Conservation (phyloP, 306 rosid species). For the Glycine latifolia region DNA sequence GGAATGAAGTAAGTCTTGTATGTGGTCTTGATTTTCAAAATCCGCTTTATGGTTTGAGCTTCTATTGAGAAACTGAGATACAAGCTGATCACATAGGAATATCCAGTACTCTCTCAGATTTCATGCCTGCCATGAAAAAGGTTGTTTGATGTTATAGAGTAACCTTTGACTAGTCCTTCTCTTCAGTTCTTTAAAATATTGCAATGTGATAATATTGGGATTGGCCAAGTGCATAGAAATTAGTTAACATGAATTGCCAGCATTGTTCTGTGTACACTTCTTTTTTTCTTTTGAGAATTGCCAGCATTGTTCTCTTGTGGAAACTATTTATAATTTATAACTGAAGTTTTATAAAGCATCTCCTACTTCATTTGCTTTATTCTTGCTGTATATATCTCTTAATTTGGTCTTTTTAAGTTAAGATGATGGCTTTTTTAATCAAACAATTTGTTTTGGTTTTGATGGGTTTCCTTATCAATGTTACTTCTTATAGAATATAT, state of each 20-base stretch:
- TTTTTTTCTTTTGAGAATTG: slow-evolving; percentile 4
- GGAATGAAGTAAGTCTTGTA: slow-evolving; percentile 44
- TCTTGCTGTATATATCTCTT: slow-evolving; percentile 33
- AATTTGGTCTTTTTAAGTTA: slow-evolving; percentile 11
- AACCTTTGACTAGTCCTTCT: slow-evolving; percentile 11
- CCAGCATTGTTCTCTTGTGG: background rate
- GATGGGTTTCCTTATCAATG: slow-evolving; percentile 1
- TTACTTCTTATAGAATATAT: background rate
- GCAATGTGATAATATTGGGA: slow-evolving; percentile 5
- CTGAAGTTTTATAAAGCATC: background rate
- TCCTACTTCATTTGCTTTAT: background rate
- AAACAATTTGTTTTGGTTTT: slow-evolving; percentile 24
- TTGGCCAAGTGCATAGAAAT: slow-evolving; percentile 18
- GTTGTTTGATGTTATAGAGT: slow-evolving; percentile 48
- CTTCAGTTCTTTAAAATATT: slow-evolving; percentile 16
- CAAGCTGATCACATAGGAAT: slow-evolving; percentile 38
- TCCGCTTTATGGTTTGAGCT: slow-evolving; percentile 47
- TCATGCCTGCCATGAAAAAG: slow-evolving; percentile 71
- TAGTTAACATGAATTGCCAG: background rate
- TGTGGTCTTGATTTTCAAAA: slow-evolving; percentile 48
- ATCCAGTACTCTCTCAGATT: slow-evolving; percentile 42
- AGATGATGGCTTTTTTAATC: background rate
- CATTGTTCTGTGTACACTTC: background rate
- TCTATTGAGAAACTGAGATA: slow-evolving; percentile 43
- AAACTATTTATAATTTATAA: background rate